These are phyloP conservation scores for Xylaria nigripes DNA, from an alignment of 495 filamentous ascomycete species.

Conservation along the genomic window DNA sequence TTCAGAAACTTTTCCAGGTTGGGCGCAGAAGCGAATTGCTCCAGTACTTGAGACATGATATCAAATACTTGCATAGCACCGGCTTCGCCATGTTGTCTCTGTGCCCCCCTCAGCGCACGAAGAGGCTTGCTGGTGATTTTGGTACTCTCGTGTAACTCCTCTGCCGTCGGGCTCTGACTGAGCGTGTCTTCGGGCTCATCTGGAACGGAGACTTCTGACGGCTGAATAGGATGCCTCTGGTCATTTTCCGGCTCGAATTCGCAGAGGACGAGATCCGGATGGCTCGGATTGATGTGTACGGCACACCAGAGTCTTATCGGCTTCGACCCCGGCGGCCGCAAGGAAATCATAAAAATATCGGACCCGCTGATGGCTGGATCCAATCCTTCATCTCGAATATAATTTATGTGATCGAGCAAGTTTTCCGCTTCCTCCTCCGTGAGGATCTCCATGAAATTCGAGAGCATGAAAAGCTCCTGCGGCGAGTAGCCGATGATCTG, in stretches of 20 bases:
- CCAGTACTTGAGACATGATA: conserved; percentile 80
- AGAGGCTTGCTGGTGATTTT: conserved; percentile 67
- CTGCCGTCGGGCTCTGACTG: conserved; percentile 54
- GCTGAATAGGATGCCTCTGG: conserved; percentile 56
- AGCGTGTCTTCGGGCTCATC: conserved; percentile 67
- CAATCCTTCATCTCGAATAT: conserved; percentile 68
- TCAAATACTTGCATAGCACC: conserved; percentile 92
- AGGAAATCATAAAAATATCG: conserved; percentile 74
- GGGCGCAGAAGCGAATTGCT: conserved; percentile 62
- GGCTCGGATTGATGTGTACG: conserved; percentile 60
- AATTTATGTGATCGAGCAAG: conserved; percentile 79
- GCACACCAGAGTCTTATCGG: conserved; percentile 78
- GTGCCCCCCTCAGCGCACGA: conserved; percentile 67
- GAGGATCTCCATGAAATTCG: conserved; percentile 72
- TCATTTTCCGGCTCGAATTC: conserved; percentile 92
- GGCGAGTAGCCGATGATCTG: conserved; percentile 73
- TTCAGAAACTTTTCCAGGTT: conserved; percentile 62
- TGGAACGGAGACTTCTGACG: conserved; percentile 46
- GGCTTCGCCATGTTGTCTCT: conserved; percentile 71
- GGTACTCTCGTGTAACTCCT: conserved; percentile 69
- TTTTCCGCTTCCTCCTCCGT: conserved; percentile 75
- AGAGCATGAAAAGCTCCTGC: conserved; percentile 62
- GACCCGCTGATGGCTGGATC: conserved; percentile 69
- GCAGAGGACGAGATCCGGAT: conserved; percentile 70
- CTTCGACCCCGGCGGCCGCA: conserved; percentile 47